Evolutionary conservation across 495 filamentous ascomycete genomes (phyloP), one percentile per base, ranked within the genome.

Genomic region (Collariella sp.): DNA sequence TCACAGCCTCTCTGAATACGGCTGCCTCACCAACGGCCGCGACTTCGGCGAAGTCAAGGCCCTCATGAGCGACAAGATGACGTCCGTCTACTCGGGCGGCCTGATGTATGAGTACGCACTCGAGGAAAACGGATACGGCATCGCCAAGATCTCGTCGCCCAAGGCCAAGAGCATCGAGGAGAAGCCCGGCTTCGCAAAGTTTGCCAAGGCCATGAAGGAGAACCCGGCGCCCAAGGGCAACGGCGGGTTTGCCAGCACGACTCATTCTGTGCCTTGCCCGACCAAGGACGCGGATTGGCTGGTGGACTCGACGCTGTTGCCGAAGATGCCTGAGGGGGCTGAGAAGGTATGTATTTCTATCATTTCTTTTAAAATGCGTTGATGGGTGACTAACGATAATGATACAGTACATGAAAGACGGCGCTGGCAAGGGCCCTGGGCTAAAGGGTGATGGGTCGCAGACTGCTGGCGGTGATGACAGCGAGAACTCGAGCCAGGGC

Each of bases 61-160:
- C 34, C 80, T 96, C 43, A 96, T 96, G 81, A 81, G 77, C 68
- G 72, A 70, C 18, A 64, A 94, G 53, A 98, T 97, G 93, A 91
- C 88, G 5, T 55, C 69, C 46, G 93, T 96, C 56, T 97, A 95
- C 79, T 96, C 91, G 52, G 91, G 93, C 58, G 91, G 91, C 62
- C 82, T 97, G 40, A 87, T 95, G 66, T 97, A 96, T 73, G 91
- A 97, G 70, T 97, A 96, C 74, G 83, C 85, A 54, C 70, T 90
- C 70, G 91, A 91, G 66, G 71, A 72, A 34, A 86, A 80, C 74
- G 70, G 74, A 20, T 96, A 82, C 72, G 91, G 91, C 53, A 81
- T 97, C 42, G 88, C 87, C 61, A 67, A 79, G 46, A 78, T 97
- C 65, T 39, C 38, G 0, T 51, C 40, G 36, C 12, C 35, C 13